phyloP scores from a whole-genome alignment of 1,139 yeast species.

The Kodamaea alishanica region DNA sequence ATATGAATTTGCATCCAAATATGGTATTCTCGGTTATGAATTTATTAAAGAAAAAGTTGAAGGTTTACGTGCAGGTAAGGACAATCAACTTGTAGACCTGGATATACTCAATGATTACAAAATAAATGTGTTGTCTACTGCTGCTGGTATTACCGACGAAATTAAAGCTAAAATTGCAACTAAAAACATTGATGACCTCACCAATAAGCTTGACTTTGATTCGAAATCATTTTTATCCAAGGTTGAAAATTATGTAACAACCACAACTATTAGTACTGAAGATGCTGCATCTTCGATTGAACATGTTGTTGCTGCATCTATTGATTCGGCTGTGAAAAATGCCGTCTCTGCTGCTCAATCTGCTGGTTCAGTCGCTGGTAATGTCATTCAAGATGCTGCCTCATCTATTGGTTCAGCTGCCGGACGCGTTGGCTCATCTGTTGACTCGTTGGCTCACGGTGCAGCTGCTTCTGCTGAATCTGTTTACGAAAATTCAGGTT shows the following conservation, averaged over 20 bases:
- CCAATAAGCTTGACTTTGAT: conserved; percentile 16
- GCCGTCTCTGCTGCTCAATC: not conserved
- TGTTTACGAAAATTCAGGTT: not conserved
- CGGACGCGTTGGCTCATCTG: too few species aligned
- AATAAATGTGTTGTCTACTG: not conserved
- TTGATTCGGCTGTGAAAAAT: conserved; percentile 4
- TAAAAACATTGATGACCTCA: conserved; percentile 16
- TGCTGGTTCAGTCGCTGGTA: not conserved
- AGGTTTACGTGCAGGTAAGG: conserved; percentile 12
- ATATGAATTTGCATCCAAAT: conserved; percentile 14
- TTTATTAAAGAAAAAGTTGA: conserved; percentile 40
- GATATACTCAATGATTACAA: conserved; percentile 1
- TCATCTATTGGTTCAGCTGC: too few species aligned
- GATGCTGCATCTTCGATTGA: conserved; percentile 8
- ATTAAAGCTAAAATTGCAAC: not conserved
- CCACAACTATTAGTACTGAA: conserved; percentile 7
- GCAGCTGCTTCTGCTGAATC: not conserved
- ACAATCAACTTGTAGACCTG: not conserved
- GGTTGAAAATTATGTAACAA: conserved; percentile 14
- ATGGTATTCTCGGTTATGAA: conserved; percentile 26
- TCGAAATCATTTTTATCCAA: conserved; percentile 19
- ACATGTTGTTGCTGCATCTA: conserved; percentile 3
- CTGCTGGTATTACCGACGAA: not conserved
- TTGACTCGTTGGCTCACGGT: too few species aligned
- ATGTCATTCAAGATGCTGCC: conserved; percentile 2